phyloP scores from a whole-genome alignment of 805 yeast genomes.

The Candida wancherniae region DNA sequence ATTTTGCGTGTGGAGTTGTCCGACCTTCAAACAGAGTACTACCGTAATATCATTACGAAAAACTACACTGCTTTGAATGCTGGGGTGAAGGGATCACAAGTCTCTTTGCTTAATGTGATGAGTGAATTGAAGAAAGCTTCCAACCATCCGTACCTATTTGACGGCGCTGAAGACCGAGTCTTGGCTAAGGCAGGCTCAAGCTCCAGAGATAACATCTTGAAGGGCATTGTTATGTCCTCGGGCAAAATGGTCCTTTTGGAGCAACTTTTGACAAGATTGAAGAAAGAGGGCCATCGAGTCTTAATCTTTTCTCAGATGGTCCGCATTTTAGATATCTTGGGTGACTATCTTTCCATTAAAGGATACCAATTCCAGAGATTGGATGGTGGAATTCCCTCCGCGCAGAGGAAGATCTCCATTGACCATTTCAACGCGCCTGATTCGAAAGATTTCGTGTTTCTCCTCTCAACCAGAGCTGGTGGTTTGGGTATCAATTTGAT shows the following conservation, averaged over 20 bases:
- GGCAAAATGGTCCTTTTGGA: conserved; percentile 98
- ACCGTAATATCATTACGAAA: conserved; percentile 86
- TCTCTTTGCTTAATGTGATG: conserved; percentile 87
- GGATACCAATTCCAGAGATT: conserved; percentile 87
- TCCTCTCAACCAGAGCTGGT: conserved; percentile 95
- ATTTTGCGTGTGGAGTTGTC: conserved; percentile 92
- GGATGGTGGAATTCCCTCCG: conserved; percentile 95
- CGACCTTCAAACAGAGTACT: conserved; percentile 91
- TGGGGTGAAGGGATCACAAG: conserved; percentile 68
- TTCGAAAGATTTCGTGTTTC: conserved; percentile 84
- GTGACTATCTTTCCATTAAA: conserved; percentile 84
- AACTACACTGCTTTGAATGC: conserved; percentile 89
- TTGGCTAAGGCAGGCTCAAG: conserved; percentile 56
- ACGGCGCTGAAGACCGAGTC: conserved; percentile 84
- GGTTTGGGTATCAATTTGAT: conserved; percentile 96
- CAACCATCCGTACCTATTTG: conserved; percentile 94
- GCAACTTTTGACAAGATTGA: conserved; percentile 75
- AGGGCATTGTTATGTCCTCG: conserved; percentile 94
- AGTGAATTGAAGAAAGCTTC: conserved; percentile 95
- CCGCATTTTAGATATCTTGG: conserved; percentile 87
- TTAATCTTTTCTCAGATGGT: conserved; percentile 97
- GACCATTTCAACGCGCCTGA: conserved; percentile 95
- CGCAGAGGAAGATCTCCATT: conserved; percentile 88
- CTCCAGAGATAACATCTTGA: conserved; percentile 72
- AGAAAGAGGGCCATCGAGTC: conserved; percentile 94